Evolutionary conservation across 768 basidiomycete species (phyloP).

Genomic region (Hypsizygus marmoreus): DNA sequence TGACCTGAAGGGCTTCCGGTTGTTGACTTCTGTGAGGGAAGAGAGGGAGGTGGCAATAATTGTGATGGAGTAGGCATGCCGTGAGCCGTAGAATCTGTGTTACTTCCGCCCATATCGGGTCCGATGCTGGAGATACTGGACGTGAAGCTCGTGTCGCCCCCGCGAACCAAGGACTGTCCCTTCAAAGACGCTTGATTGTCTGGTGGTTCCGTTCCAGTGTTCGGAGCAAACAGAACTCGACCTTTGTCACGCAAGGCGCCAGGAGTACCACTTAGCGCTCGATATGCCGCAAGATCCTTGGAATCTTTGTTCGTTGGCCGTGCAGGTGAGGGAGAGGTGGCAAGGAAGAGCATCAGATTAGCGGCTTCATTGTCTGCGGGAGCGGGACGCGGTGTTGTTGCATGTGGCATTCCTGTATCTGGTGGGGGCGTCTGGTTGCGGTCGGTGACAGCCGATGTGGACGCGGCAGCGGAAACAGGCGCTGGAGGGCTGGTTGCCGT

Average conservation of each 20-base stretch:
- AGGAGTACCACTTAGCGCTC: conserved; percentile 52
- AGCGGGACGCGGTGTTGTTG: conserved; percentile 48
- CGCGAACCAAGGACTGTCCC: conserved; percentile 20
- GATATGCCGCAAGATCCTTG: conserved; percentile 57
- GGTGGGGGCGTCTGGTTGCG: conserved; percentile 43
- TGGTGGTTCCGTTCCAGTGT: conserved; percentile 11
- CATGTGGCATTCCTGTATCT: conserved; percentile 27
- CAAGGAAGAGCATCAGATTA: conserved; percentile 83
- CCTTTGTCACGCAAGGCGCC: conserved; percentile 59
- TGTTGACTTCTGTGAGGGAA: conserved; percentile 25
- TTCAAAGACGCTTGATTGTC: conserved; percentile 14
- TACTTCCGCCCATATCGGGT: conserved; percentile 24
- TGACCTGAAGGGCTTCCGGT: conserved; percentile 22
- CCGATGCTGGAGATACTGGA: conserved; percentile 42
- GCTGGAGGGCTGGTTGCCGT: conserved; percentile 39
- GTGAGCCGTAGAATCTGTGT: conserved; percentile 3
- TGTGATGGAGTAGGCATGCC: conserved; percentile 19
- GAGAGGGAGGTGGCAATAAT: conserved; percentile 33
- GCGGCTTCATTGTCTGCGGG: conserved; percentile 84
- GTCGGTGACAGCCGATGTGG: conserved; percentile 29
- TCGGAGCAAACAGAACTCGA: conserved; percentile 67
- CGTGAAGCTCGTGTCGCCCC: conserved; percentile 40
- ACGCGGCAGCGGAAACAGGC: conserved; percentile 42
- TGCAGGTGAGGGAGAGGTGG: conserved; percentile 82
- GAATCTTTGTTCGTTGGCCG: conserved; percentile 57